Percentiles rank a stretch among this genome's conserved stretches.
Evolutionary conservation across 2,329 filamentous ascomycete species (phyloP).

Genomic region (Sporothrix sp.): DNA sequence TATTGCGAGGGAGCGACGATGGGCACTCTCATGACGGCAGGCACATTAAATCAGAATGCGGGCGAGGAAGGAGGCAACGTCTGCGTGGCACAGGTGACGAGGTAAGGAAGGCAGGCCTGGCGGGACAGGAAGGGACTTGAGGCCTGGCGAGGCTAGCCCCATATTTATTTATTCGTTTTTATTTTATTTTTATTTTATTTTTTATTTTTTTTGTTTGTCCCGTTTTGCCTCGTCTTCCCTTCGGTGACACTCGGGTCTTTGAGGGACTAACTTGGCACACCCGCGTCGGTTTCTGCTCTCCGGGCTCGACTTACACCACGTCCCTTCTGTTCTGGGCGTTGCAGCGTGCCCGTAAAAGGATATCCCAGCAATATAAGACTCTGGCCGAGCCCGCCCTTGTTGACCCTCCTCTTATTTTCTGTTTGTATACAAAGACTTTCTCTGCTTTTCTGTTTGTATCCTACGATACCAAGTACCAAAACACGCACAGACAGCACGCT

Average conservation of each 20-base stretch:
- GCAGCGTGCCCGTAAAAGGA: not conserved
- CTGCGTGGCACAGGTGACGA: not conserved
- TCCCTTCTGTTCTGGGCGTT: too few relatives aligned
- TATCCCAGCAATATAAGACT: slow-evolving; percentile 3
- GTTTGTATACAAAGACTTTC: not conserved
- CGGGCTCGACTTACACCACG: slow-evolving; percentile 1
- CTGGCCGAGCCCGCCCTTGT: not conserved
- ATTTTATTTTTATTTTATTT: not conserved
- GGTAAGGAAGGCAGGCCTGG: not conserved
- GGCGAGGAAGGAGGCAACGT: not conserved
- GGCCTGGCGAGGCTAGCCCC: not conserved
- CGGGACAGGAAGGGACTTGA: not conserved
- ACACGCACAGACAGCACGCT: not conserved
- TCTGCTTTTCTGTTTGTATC: not conserved
- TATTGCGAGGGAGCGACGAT: not conserved
- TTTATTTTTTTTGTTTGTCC: too few relatives aligned
- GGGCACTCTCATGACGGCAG: not conserved
- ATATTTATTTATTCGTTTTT: not conserved
- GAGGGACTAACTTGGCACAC: not conserved
- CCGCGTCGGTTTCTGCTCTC: not conserved
- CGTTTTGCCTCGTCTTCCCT: too few relatives aligned
- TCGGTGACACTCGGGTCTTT: not conserved
- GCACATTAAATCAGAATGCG: not conserved
- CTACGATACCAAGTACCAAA: not conserved
- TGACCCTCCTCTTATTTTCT: not conserved